Base-by-base conservation (phyloP, 257 asterid species). In the Solanum bulbocastanum region DNA sequence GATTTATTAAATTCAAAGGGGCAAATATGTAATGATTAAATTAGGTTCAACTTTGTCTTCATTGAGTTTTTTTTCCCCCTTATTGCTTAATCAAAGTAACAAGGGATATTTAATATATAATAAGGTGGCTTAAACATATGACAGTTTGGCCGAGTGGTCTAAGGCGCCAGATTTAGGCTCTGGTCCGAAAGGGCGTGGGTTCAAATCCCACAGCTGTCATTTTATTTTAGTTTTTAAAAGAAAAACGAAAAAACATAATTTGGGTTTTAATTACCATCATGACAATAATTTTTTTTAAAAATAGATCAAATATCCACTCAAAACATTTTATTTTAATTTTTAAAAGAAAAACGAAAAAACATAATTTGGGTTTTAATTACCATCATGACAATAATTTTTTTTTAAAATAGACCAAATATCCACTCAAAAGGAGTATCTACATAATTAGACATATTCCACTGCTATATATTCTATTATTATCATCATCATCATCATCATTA, bases 121-220 rank as follows among this genome's bases (percentile, higher is more conserved):
- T 56, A 56, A 56, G 10, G 10, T 1, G 7, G 1, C 4, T 44
- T 4, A 44, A 11, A 11, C 0, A 46, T 46, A 46, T 40, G 96
- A 96, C 98, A 94, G 96, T 96, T 97, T 97, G 98, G 98, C 98
- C 98, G 99, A 96, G 98, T 96, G 98, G 98, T 97, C 98, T 96
- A 97, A 97, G 98, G 98, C 98, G 99, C 98, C 98, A 94, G 98
- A 96, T 95, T 96, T 96, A 96, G 98, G 98, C 99, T 95, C 97
- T 93, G 98, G 98, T 94, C 98, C 95, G 98, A 92, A 94, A 96
- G 98, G 99, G 98, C 98, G 98, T 96, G 98, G 98, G 98, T 96
- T 95, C 98, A 96, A 96, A 95, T 95, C 98, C 98, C 98, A 96
- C 98, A 93, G 98, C 98, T 93, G 98, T 95, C 98, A 95, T 0